Percentiles rank a stretch among this genome's conserved stretches.
Evolutionary conservation across 108 stramenopile species (phyloP).

Genomic region (Fragilariopsis cylindrus): DNA sequence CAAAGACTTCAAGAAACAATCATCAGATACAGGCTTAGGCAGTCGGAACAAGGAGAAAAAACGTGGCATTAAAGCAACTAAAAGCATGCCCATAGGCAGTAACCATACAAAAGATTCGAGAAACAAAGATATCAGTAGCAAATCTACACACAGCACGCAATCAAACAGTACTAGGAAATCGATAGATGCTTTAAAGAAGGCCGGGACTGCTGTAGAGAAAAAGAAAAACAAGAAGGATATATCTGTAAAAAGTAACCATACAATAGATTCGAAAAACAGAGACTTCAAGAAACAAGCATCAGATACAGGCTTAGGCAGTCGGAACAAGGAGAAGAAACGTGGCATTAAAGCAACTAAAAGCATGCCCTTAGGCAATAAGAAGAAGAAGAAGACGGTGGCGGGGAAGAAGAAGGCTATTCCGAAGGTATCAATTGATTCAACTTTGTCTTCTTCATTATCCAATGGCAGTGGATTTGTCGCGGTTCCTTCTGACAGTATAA

Average conservation of each 20-base stretch:
- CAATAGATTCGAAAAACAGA: neutral
- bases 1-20: neutral
- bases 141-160: neutral
- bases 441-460: neutral
- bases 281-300: neutral
- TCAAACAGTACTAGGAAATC: neutral
- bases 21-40: neutral
- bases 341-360: neutral
- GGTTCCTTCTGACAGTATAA: too few species aligned
- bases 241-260: too few species aligned
- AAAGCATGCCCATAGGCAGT: slow-evolving; percentile 3
- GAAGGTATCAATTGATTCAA: neutral
- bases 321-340: neutral
- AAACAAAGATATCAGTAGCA: too few species aligned
- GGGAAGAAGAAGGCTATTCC: too few species aligned
- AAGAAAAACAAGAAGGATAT: neutral
- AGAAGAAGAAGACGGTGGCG: neutral
- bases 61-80: slow-evolving; percentile 1
- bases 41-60: neutral
- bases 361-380: neutral
- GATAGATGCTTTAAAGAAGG: neutral
- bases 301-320: neutral
- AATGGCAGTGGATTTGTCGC: too few species aligned
- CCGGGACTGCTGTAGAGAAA: neutral
- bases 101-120: too few species aligned